A percentile compares a stretch with the other conserved stretches of the same genome.
Evolutionary conservation across 2,329 filamentous ascomycete species (phyloP).

Genomic region (Verticillium tricorpus): DNA sequence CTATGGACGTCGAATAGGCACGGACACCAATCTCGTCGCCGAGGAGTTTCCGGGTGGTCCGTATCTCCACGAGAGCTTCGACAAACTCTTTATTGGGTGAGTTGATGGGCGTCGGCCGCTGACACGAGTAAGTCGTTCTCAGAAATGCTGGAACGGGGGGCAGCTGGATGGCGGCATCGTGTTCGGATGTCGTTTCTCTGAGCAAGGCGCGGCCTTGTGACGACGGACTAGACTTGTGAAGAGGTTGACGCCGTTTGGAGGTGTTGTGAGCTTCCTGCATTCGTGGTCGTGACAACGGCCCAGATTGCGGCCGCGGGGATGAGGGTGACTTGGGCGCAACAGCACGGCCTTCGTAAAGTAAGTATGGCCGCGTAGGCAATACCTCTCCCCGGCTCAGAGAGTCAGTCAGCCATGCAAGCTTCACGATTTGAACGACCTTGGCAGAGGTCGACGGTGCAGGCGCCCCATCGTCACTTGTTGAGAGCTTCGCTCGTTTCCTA

Average conservation of each 20-base stretch:
- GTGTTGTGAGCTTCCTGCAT: background rate
- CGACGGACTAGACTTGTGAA: background rate
- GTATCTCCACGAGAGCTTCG: slow-evolving; percentile 67
- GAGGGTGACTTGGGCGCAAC: slow-evolving; percentile 1
- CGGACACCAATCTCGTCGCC: slow-evolving; percentile 76
- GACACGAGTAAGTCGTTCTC: slow-evolving; percentile 66
- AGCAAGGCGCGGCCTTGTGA: slow-evolving; percentile 37
- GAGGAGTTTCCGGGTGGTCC: slow-evolving; percentile 63
- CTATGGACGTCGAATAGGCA: slow-evolving; percentile 85
- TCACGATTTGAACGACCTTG: slow-evolving; percentile 45
- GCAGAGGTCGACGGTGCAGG: background rate
- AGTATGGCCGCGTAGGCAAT: slow-evolving; percentile 44
- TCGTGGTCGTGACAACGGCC: background rate
- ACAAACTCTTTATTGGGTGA: slow-evolving; percentile 75
- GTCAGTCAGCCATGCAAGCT: slow-evolving; percentile 53
- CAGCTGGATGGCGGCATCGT: slow-evolving; percentile 54
- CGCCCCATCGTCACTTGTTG: slow-evolving; percentile 15
- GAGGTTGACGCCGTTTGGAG: background rate
- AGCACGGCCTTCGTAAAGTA: slow-evolving; percentile 49
- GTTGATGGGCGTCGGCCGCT: slow-evolving; percentile 66
- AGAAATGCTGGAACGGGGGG: slow-evolving; percentile 56
- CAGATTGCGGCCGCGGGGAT: background rate
- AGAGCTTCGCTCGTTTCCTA: slow-evolving; percentile 31
- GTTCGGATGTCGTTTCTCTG: slow-evolving; percentile 72
- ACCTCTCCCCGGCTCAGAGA: slow-evolving; percentile 39